Evolutionary conservation across 2,329 filamentous ascomycete species (phyloP).

Genomic region (Verticillium isaacii): DNA sequence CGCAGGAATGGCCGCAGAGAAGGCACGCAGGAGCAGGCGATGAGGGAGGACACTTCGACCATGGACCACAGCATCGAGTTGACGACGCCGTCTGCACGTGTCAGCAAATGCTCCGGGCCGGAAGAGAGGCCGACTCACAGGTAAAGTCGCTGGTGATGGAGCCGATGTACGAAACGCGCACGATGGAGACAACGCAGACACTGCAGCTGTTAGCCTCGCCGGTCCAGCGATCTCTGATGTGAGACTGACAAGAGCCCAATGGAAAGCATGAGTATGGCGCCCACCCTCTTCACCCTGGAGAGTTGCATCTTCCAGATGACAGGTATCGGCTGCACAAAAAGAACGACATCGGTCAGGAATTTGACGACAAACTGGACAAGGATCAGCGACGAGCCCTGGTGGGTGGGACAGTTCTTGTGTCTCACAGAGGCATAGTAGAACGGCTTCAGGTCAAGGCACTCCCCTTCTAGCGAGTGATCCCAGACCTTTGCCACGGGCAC

Average conservation of each 20-base stretch:
- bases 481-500: slow-evolving; percentile 11
- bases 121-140: slow-evolving; percentile 12
- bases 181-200: slow-evolving; percentile 20
- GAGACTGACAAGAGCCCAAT: slow-evolving; percentile 19
- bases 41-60: slow-evolving; percentile 23
- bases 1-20: slow-evolving; percentile 23
- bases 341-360: slow-evolving; percentile 27
- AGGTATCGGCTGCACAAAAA: slow-evolving; percentile 32
- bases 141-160: slow-evolving; percentile 18
- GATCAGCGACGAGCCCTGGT: background rate
- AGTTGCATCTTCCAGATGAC: slow-evolving; percentile 29
- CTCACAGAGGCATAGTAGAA: slow-evolving; percentile 11
- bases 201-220: slow-evolving; percentile 3
- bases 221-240: no score
- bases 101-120: background rate
- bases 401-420: no score
- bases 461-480: slow-evolving; percentile 8
- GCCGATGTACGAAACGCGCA: slow-evolving; percentile 19
- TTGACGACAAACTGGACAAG: slow-evolving; percentile 24
- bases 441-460: slow-evolving; percentile 22
- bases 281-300: slow-evolving; percentile 20
- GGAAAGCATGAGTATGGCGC: slow-evolving; percentile 21
- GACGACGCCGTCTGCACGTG: slow-evolving; percentile 15
- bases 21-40: slow-evolving; percentile 26
- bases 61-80: slow-evolving; percentile 24